Evolutionary conservation across 805 yeast genomes (phyloP), one percentile per base, ranked within the genome.

Genomic region (Lachancea nothofagi): DNA sequence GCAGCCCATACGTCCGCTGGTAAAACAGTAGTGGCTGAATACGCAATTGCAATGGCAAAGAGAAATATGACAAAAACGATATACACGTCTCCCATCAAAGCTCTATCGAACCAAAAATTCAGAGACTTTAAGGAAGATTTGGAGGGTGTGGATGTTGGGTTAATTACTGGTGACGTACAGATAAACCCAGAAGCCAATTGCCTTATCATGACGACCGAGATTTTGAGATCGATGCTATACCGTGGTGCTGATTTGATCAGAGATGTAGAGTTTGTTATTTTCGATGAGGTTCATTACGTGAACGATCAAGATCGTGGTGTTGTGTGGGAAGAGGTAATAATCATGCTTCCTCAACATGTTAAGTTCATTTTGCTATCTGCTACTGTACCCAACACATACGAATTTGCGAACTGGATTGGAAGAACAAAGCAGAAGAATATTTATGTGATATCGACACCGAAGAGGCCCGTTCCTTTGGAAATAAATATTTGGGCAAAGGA

Each of bases 1-100:
- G 97, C 97, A 3, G 99, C 99, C 0, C 98, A 90, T 61, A 90
- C 98, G 0, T 90, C 97, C 3, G 98, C 98, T 0, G 98, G 98
- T 64, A 90, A 90, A 57, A 90, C 98, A 0, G 98, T 90, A 3
- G 96, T 93, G 19, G 98, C 98, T 0, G 98, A 90, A 59, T 90
- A 90, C 58, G 97, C 97, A 3, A 93, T 90, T 61, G 96, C 97
- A 3, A 82, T 90, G 95, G 94, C 97, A 1, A 76, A 80, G 45
- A 71, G 95, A 57, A 90, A 93, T 59, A 89, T 89, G 96, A 90
- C 97, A 8, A 90, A 89, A 58, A 87, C 96, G 1, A 93, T 90
- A 35, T 90, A 90, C 61, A 90, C 98, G 0, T 89, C 97, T 0
- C 98, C 98, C 15, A 87, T 87, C 50, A 87, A 87, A 57, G 96